Evolutionary conservation across 768 basidiomycete species (phyloP).

Genomic region (Serendipita vermifera): DNA sequence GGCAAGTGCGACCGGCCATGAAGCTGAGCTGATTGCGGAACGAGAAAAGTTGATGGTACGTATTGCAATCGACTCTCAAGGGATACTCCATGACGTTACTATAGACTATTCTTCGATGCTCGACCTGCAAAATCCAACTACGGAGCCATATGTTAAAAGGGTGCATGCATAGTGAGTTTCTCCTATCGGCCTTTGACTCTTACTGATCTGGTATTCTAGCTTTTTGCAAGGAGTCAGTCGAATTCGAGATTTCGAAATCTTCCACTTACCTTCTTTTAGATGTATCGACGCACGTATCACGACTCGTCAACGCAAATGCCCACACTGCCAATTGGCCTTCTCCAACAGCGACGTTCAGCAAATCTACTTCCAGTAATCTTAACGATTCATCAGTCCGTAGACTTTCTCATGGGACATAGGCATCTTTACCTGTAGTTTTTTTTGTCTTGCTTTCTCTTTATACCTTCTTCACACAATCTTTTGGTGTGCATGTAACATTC

Average conservation of each 20-base stretch:
- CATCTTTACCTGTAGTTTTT: too few species aligned
- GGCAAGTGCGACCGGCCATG: conserved; percentile 21
- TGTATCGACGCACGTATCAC: conserved; percentile 80
- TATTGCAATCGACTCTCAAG: too few species aligned
- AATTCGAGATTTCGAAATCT: conserved; percentile 14
- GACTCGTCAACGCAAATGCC: conserved; percentile 89
- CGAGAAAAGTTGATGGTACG: conserved; percentile 29
- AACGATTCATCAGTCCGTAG: too few species aligned
- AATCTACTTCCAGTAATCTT: conserved; percentile 39
- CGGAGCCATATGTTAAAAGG: conserved; percentile 72
- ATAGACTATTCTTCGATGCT: conserved; percentile 76
- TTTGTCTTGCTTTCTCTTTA: too few species aligned
- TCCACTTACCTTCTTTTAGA: conserved; percentile 18
- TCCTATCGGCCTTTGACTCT: conserved; percentile 5
- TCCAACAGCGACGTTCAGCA: conserved; percentile 70
- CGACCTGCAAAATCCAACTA: conserved; percentile 68
- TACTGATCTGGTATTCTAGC: conserved; percentile 32
- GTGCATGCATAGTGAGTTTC: conserved; percentile 77
- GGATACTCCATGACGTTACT: too few species aligned
- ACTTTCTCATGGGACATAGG: too few species aligned
- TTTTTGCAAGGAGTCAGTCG: conserved; percentile 50
- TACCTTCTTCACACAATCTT: too few species aligned
- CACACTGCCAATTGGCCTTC: conserved; percentile 72
- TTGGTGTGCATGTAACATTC: too few species aligned
- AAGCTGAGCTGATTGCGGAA: conserved; percentile 34